phyloP scores from a whole-genome alignment of 164 flowering plant species.

The Platanus orientalis region DNA sequence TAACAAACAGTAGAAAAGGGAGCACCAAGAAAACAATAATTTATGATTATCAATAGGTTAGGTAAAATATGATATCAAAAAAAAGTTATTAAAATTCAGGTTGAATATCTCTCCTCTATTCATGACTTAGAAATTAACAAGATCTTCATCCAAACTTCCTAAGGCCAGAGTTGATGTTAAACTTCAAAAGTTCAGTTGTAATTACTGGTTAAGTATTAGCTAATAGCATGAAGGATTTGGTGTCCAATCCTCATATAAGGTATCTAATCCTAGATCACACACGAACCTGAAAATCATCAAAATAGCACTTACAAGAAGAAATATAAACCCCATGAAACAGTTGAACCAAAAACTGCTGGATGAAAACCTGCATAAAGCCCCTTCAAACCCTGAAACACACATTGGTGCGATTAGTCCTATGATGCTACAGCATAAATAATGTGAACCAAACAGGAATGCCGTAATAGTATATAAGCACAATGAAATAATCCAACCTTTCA shows the following conservation, averaged over 20 bases:
- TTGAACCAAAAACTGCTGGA: slow-evolving; percentile 92
- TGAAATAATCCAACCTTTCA: not conserved
- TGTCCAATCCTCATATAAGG: not conserved
- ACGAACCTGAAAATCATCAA: not conserved
- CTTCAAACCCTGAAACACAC: slow-evolving; percentile 63
- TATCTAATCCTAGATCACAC: not conserved
- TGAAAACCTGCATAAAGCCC: slow-evolving; percentile 89
- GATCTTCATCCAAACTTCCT: not conserved
- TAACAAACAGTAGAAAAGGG: not conserved
- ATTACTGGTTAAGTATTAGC: too few relatives aligned
- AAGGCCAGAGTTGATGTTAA: too few relatives aligned
- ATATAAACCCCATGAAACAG: slow-evolving; percentile 87
- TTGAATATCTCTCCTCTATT: not conserved
- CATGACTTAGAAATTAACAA: not conserved
- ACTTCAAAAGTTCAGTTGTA: too few relatives aligned
- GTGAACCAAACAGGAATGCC: too few relatives aligned
- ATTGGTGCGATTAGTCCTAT: not conserved
- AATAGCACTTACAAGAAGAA: slow-evolving; percentile 75
- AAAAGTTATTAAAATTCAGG: too few relatives aligned
- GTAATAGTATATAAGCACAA: too few relatives aligned
- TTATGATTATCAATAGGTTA: not conserved
- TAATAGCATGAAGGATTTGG: too few relatives aligned
- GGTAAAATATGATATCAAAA: not conserved
- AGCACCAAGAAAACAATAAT: not conserved
- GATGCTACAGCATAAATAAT: too few relatives aligned